Percentiles rank a stretch among this genome's conserved stretches.
Evolutionary conservation across 192 early-diverging fungal genomes (phyloP).

Genomic region (Helicostylum pulchrum): DNA sequence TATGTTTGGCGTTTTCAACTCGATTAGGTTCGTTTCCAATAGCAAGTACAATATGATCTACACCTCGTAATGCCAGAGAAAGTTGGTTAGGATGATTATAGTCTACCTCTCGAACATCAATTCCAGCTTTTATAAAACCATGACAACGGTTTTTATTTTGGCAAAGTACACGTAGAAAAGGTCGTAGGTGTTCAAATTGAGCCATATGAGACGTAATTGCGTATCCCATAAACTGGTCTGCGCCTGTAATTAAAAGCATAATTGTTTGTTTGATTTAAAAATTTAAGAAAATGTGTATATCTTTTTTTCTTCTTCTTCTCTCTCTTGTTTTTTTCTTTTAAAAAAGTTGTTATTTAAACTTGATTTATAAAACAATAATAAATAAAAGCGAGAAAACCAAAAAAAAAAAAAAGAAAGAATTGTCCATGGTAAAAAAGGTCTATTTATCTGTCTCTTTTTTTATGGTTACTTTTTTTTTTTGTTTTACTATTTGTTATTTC

Average conservation of each 20-base stretch:
- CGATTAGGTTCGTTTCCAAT: constrained; percentile 27
- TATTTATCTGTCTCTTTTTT: too few relatives aligned
- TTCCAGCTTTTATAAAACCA: constrained; percentile 19
- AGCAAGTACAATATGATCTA: constrained; percentile 26
- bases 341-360: neutral
- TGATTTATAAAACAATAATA: too few relatives aligned
- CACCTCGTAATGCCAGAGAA: constrained; percentile 20
- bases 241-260: constrained; percentile 33
- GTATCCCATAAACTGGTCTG: constrained; percentile 31
- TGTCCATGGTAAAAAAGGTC: too few relatives aligned
- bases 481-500: too few relatives aligned
- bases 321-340: neutral
- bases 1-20: constrained; percentile 17
- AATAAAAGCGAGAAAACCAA: too few relatives aligned
- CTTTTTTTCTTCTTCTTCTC: neutral
- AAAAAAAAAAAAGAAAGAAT: too few relatives aligned
- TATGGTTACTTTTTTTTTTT: too few relatives aligned
- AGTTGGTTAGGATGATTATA: constrained; percentile 26
- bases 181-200: constrained; percentile 13
- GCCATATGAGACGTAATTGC: constrained; percentile 26
- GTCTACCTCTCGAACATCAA: constrained; percentile 23
- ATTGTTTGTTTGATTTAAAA: neutral
- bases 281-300: neutral
- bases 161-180: constrained; percentile 18
- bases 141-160: constrained; percentile 20